A percentile compares a stretch with the other conserved stretches of the same genome.
Evolutionary conservation across 331 rosid species (phyloP).

Genomic region (Malus hybrid): DNA sequence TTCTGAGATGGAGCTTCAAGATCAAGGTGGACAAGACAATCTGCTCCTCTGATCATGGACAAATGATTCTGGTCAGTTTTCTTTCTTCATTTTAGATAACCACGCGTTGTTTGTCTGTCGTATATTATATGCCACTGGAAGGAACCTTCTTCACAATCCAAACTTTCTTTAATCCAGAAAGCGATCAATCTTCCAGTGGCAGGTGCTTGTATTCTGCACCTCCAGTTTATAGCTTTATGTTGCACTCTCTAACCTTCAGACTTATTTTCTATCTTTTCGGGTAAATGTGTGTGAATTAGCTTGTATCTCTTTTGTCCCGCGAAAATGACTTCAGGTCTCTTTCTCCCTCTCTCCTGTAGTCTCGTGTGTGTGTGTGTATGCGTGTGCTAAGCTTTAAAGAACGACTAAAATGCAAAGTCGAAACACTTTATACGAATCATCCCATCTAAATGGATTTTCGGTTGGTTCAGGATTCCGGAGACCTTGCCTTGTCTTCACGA

Average conservation of each 20-base stretch:
- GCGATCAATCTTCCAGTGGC: background rate
- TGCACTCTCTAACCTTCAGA: conserved; percentile 4
- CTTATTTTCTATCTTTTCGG: conserved; percentile 34
- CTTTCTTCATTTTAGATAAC: conserved; percentile 10
- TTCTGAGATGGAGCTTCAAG: conserved; percentile 75
- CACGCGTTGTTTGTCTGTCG: background rate
- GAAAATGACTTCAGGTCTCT: conserved; percentile 66
- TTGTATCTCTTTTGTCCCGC: conserved; percentile 45
- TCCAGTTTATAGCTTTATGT: conserved; percentile 11
- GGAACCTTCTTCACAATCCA: background rate
- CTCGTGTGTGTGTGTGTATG: background rate
- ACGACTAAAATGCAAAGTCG: background rate
- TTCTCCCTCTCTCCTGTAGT: conserved; percentile 7
- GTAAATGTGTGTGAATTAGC: conserved; percentile 69
- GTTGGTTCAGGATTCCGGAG: conserved; percentile 49
- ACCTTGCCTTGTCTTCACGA: conserved; percentile 70
- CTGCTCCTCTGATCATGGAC: conserved; percentile 63
- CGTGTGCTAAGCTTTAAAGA: background rate
- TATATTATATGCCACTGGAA: background rate
- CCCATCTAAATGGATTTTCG: background rate
- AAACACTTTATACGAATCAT: background rate
- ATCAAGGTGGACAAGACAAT: conserved; percentile 56
- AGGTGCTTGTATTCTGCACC: background rate
- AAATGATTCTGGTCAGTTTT: conserved; percentile 66
- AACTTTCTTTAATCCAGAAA: background rate